Base-by-base conservation (phyloP, 768 basidiomycete species). In the Lentinus tigrinus region DNA sequence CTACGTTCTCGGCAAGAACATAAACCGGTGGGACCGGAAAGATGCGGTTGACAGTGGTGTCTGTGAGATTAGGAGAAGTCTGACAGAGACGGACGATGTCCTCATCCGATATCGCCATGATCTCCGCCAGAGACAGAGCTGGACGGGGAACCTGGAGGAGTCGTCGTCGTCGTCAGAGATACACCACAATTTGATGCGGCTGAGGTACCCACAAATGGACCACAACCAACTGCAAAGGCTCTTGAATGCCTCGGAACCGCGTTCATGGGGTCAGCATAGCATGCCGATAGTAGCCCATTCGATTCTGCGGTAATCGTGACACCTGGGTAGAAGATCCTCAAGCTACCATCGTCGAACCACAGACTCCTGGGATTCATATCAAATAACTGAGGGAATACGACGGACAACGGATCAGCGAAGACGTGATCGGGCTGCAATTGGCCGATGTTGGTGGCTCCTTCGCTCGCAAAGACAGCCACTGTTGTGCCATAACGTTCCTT, bases 81-180 rank as follows among this genome's bases (percentile, higher is more conserved):
- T 42, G 16, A 47, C 55, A 56, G 24, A 48, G 55, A 37, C 39
- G 24, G n/a, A 50, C 47, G 17, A 56, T 49, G 5, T 56, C 47
- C 3, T 34, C 27, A 28, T 56, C 48, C 13, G 47, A 31, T 37
- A 56, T 27, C 1, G 47, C 26, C 28, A 34, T 31, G 11, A 56
- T 36, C 14, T 40, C 26, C 8, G 43, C 43, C 13, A 19, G 43
- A 16, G 52, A 21, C 43, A 54, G n/a, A 14, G 31, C 28, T 21
- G 43, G 43, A 1, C 42, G 42, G 2, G 39, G 19, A 19, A 40
- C 4, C 39, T 40, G 14, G 39, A 31, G 31, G 7, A 6, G 1
- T 31, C 31, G 31, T 31, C 31, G 31, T 31, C 3, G n/a, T n/a
- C n/a, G 36, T 3, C 39, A 40, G 14, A 5, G 39, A 31, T 1